These are phyloP conservation scores for Penicillium thymicola DNA, from an alignment of 2,329 filamentous ascomycete genomes.

Conservation along the genomic window DNA sequence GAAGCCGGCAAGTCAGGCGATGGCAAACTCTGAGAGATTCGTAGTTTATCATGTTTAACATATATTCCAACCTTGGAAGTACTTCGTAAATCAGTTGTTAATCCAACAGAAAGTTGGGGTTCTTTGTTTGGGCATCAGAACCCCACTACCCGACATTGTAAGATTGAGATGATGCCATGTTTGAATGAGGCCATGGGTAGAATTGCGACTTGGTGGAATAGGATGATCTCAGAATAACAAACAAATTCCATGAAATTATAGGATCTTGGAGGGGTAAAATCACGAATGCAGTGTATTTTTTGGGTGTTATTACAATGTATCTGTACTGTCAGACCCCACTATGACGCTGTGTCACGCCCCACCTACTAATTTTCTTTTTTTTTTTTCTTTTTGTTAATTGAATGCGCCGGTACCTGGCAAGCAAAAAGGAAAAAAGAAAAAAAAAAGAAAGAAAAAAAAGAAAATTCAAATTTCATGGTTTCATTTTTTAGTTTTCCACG, in stretches of 20 bases:
- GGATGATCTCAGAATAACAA: conserved; percentile 4
- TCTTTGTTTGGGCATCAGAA: conserved; percentile 12
- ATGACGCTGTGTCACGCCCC: conserved; percentile 25
- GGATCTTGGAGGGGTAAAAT: conserved; percentile 1
- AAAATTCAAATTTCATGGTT: conserved; percentile 3
- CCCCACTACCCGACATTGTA: conserved; percentile 5
- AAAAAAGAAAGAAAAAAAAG: not conserved
- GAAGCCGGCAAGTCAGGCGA: conserved; percentile 12
- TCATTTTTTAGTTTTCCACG: conserved; percentile 20
- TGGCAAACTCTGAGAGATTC: not conserved
- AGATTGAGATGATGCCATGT: not conserved
- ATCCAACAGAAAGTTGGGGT: not conserved
- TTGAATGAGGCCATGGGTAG: not conserved
- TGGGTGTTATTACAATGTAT: conserved; percentile 14
- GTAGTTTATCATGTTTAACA: not conserved
- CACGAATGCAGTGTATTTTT: conserved; percentile 7
- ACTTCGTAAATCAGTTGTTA: not conserved
- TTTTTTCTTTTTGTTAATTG: conserved; percentile 2
- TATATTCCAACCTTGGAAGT: not conserved
- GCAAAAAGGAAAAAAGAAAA: not conserved
- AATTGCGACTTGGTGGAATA: not conserved
- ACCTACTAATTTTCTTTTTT: conserved; percentile 2
- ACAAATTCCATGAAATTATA: not conserved
- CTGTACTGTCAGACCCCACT: conserved; percentile 21
- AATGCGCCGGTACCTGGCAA: conserved; percentile 7